A percentile compares a stretch with the other conserved stretches of the same genome.
Evolutionary conservation across 2,329 filamentous ascomycete species (phyloP).

Genomic region (Fusarium concolor): DNA sequence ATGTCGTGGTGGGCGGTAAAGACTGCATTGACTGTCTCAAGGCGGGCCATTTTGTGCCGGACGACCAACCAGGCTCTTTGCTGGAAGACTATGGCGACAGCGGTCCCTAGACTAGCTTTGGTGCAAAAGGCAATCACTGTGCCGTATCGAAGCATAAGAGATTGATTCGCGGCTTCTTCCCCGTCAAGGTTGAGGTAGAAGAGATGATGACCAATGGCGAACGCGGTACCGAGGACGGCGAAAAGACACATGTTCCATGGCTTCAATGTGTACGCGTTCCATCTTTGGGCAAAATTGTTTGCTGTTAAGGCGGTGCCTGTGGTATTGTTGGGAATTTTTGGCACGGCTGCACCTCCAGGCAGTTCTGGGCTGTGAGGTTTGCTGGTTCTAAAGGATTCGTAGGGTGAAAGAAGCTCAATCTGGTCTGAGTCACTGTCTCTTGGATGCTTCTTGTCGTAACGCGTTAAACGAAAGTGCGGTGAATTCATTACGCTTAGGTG

Average conservation of each 20-base stretch:
- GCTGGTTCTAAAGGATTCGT: background rate
- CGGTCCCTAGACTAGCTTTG: conserved; percentile 3
- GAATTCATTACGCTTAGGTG: background rate
- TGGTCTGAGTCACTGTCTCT: background rate
- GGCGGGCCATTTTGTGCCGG: background rate
- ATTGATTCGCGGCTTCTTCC: background rate
- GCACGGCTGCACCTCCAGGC: background rate
- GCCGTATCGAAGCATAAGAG: conserved; percentile 7
- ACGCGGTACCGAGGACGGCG: background rate
- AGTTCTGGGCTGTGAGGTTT: background rate
- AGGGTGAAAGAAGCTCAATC: background rate
- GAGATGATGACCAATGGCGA: conserved; percentile 13
- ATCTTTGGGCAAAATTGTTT: background rate
- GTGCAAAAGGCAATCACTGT: conserved; percentile 3
- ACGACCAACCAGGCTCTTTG: conserved; percentile 3
- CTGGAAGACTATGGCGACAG: background rate
- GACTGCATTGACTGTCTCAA: conserved; percentile 1
- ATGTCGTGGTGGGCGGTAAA: conserved; percentile 18
- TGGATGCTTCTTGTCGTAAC: background rate
- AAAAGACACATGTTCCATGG: conserved; percentile 19
- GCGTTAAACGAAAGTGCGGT: background rate
- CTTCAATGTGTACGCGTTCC: background rate
- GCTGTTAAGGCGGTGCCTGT: too few relatives aligned
- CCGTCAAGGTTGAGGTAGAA: background rate
- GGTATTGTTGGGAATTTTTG: background rate